Evolutionary conservation across 1,284 basidiomycete species (phyloP), one percentile per base, ranked within the genome.

Genomic region (Takashimella koratensis): DNA sequence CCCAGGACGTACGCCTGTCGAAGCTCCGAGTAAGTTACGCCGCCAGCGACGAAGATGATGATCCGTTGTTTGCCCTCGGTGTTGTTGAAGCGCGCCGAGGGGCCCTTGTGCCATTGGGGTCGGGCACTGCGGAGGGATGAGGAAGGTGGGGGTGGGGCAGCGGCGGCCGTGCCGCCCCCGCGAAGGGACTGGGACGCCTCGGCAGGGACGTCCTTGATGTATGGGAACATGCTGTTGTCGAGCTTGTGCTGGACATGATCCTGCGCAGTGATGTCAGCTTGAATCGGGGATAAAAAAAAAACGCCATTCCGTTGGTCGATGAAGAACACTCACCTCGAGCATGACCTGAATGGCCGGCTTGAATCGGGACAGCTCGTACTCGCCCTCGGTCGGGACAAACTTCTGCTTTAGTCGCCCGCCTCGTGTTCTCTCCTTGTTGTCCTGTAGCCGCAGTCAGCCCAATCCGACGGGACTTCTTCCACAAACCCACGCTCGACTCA

Each of bases 1-100:
- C 89, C 87, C 6, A 95, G 78, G 49, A 87, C 80, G 71, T 98
- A 98, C 27, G 84, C 86, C 68, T 91, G 86, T 53, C 95, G 80
- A 74, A 96, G 87, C 76, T 99, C 96, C 0, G 90, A 92, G 73
- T 94, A 96, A 2, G 95, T 96, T 83, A 96, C 87, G 1, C 96
- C 96, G 26, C 96, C 96, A 11, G 90, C 90, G 12, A 98, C 81
- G 73, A 98, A 98, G 41, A 98, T 82, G 48, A 99, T 79, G 21
- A 96, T 71, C n/a, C 95, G 81, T 70, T 93, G 88, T 54, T 86
- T 83, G 13, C 66, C 63, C 49, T 76, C 72, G 19, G 64, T 70
- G 49, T 80, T 84, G 39, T 74, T 71, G 30, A 67, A 57, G 4
- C 71, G 55, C 12, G 49, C 65, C 2, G 76, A 74, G 5, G 79